These are phyloP conservation scores for Funneliformis caledonium DNA, from an alignment of 371 early-diverging fungal species.

Conservation along the genomic window DNA sequence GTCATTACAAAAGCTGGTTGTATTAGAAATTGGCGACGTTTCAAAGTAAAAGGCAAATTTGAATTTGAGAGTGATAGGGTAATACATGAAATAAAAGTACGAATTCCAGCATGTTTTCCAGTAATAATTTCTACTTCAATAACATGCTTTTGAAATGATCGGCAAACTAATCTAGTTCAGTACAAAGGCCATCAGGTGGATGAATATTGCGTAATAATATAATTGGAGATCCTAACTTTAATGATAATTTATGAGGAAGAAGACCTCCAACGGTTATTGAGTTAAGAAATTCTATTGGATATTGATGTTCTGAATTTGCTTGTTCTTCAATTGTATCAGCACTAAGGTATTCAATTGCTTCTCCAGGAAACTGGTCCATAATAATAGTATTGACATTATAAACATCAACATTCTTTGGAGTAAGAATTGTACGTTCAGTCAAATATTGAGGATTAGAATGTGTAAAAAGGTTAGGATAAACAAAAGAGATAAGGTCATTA, in stretches of 20 bases:
- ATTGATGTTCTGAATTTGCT: background rate
- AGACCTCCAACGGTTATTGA: slow-evolving; percentile 38
- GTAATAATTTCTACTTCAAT: no score
- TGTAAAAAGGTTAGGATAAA: background rate
- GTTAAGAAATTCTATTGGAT: slow-evolving; percentile 42
- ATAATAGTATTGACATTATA: background rate
- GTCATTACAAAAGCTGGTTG: slow-evolving; percentile 45
- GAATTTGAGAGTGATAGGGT: background rate
- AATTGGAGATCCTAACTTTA: slow-evolving; percentile 48
- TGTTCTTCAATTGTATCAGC: slow-evolving; percentile 1
- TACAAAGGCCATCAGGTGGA: slow-evolving; percentile 44
- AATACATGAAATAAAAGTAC: slow-evolving; percentile 16
- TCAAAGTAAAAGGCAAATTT: slow-evolving; percentile 39
- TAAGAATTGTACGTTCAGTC: background rate
- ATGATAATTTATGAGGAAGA: slow-evolving; percentile 41
- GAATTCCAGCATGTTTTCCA: background rate
- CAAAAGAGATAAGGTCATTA: background rate
- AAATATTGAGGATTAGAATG: background rate
- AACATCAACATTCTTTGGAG: background rate
- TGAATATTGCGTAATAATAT: slow-evolving; percentile 49
- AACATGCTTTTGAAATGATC: background rate
- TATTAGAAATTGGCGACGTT: slow-evolving; percentile 42
- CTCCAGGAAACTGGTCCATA: background rate
- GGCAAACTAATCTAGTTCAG: slow-evolving; percentile 45
- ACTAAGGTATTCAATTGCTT: background rate